Conservation (phyloP, 768 basidiomycete genomes). For the Cystofilobasidium capitatum region DNA sequence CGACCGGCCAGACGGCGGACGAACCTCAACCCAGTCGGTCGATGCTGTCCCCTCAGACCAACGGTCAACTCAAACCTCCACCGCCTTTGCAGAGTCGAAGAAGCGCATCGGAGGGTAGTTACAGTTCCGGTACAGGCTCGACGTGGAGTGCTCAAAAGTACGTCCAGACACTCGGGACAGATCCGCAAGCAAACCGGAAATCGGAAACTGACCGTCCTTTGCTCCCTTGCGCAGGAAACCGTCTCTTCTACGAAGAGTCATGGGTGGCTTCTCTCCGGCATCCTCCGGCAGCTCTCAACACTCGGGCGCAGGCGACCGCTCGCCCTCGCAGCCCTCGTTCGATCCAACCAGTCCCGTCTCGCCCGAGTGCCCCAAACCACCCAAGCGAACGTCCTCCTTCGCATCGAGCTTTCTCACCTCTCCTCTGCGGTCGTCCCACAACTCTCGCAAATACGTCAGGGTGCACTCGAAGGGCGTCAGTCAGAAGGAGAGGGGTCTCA, state of each 20-base stretch:
- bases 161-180: neutral
- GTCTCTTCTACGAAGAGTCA: constrained; percentile 9
- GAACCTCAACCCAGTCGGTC: no score
- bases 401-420: neutral
- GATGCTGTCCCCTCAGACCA: no score
- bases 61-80: no score
- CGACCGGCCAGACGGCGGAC: no score
- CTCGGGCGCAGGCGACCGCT: neutral
- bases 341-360: neutral
- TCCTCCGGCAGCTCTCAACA: neutral
- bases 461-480: constrained; percentile 27
- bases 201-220: neutral
- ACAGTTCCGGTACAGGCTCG: no score
- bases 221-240: constrained; percentile 3
- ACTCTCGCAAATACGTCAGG: constrained; percentile 7
- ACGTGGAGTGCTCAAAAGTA: neutral
- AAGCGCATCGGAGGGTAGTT: no score
- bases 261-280: constrained; percentile 5
- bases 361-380: neutral
- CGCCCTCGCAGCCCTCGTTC: neutral
- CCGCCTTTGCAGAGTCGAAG: no score
- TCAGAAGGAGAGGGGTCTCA: constrained; percentile 28
- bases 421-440: neutral
- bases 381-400: constrained; percentile 7
- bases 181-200: no score